These are phyloP conservation scores for Suillus lakei DNA, from an alignment of 768 basidiomycete species.

Conservation along the genomic window DNA sequence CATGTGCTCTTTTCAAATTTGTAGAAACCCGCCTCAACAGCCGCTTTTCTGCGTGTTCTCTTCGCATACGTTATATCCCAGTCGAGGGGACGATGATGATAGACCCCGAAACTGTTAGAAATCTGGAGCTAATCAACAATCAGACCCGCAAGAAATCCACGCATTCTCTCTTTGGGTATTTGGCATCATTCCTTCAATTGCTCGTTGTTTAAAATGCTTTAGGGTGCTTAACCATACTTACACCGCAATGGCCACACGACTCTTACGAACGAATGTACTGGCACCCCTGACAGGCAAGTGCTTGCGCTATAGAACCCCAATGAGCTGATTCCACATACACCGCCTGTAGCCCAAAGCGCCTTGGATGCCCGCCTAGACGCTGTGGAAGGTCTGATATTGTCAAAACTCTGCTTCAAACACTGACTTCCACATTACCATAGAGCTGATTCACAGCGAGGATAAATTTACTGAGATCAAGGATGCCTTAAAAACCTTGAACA, in stretches of 20 bases:
- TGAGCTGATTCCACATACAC: not conserved
- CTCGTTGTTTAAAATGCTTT: conserved; percentile 6
- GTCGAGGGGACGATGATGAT: conserved; percentile 96
- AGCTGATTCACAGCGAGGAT: conserved; percentile 79
- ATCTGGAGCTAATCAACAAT: conserved; percentile 89
- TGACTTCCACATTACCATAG: conserved; percentile 40
- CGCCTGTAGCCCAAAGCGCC: conserved; percentile 40
- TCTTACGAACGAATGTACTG: conserved; percentile 79
- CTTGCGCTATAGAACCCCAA: not conserved
- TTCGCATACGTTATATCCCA: conserved; percentile 76
- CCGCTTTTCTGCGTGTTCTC: conserved; percentile 69
- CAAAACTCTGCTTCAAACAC: not conserved
- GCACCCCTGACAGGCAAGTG: conserved; percentile 77
- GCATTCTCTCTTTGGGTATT: conserved; percentile 83
- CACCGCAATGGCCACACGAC: conserved; percentile 88
- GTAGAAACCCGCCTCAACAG: conserved; percentile 72
- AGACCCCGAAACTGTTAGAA: conserved; percentile 85
- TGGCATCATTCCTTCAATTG: not conserved
- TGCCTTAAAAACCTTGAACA: conserved; percentile 72
- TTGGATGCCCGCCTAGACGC: conserved; percentile 86
- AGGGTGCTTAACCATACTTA: conserved; percentile 81
- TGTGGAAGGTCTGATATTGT: conserved; percentile 65
- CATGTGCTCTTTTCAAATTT: conserved; percentile 87
- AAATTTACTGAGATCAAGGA: conserved; percentile 68
- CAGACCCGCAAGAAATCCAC: conserved; percentile 64